A percentile compares a stretch with the other conserved stretches of the same genome.
Conservation (phyloP, 2,329 filamentous ascomycete genomes). For the Alternaria consortialis region DNA sequence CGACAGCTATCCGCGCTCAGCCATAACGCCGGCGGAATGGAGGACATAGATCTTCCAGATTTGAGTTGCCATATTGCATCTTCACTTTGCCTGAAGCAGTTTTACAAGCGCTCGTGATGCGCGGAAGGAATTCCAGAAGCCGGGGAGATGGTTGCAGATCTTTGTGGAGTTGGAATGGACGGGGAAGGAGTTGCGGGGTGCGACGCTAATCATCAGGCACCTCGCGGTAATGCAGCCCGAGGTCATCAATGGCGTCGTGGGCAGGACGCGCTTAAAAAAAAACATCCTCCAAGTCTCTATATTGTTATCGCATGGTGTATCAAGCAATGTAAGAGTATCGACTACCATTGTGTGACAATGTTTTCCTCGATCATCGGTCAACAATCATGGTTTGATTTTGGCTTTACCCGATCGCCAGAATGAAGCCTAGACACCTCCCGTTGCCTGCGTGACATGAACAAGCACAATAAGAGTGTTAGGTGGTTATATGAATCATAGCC, state of each 20-base stretch:
- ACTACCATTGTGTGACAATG: too few relatives aligned
- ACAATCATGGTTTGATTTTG: too few relatives aligned
- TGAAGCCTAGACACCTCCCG: too few relatives aligned
- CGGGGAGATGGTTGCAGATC: constrained; percentile 1
- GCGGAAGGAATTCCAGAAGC: constrained; percentile 5
- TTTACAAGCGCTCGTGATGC: not conserved
- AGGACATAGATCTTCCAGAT: not conserved
- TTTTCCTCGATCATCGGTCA: too few relatives aligned
- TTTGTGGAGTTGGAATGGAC: not conserved
- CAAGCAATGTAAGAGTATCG: too few relatives aligned
- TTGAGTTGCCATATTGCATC: constrained; percentile 1
- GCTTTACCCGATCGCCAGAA: too few relatives aligned
- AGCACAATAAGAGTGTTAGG: too few relatives aligned
- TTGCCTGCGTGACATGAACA: too few relatives aligned
- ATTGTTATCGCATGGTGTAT: not conserved
- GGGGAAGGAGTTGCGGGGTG: constrained; percentile 19
- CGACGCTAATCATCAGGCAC: constrained; percentile 16
- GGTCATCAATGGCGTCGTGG: not conserved
- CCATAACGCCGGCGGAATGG: constrained; percentile 12
- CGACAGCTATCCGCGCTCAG: not conserved
- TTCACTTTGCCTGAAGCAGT: not conserved
- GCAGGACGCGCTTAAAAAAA: not conserved
- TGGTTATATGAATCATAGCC: too few relatives aligned
- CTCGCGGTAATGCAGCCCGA: constrained; percentile 29
- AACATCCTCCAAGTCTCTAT: not conserved